phyloP scores from a whole-genome alignment of 2,329 filamentous ascomycete genomes.

The Rosellinia necatrix region DNA sequence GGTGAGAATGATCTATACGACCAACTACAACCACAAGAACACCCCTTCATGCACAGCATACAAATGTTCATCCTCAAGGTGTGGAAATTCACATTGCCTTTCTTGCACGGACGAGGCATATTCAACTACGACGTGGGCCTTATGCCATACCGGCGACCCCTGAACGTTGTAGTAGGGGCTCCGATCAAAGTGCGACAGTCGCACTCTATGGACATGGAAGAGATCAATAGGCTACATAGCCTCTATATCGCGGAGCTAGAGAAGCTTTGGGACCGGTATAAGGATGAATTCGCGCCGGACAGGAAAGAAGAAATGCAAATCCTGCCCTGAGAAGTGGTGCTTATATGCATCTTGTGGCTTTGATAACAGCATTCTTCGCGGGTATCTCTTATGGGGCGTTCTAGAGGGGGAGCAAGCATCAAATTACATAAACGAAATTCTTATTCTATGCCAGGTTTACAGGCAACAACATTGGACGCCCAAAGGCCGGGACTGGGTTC shows the following conservation, averaged over 20 bases:
- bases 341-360: neutral
- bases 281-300: slow-evolving; percentile 71
- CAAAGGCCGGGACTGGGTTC: too few relatives aligned
- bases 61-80: slow-evolving; percentile 85
- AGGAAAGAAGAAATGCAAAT: slow-evolving; percentile 70
- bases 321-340: slow-evolving; percentile 42
- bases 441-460: too few relatives aligned
- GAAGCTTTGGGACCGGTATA: slow-evolving; percentile 76
- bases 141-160: slow-evolving; percentile 86
- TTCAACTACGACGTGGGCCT: slow-evolving; percentile 98
- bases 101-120: slow-evolving; percentile 87
- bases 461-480: too few relatives aligned
- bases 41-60: slow-evolving; percentile 77
- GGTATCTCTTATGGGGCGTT: neutral
- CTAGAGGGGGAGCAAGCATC: too few relatives aligned
- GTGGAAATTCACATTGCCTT: slow-evolving; percentile 89
- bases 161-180: slow-evolving; percentile 87
- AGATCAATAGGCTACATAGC: slow-evolving; percentile 80
- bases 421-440: too few relatives aligned
- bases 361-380: neutral
- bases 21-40: slow-evolving; percentile 76
- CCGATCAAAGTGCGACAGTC: slow-evolving; percentile 72
- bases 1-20: slow-evolving; percentile 97
- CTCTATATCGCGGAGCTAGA: slow-evolving; percentile 77
- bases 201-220: slow-evolving; percentile 69